Evolutionary conservation across 805 yeast species (phyloP), one percentile per base, ranked within the genome.

Genomic region (Hanseniaspora taiwanica): DNA sequence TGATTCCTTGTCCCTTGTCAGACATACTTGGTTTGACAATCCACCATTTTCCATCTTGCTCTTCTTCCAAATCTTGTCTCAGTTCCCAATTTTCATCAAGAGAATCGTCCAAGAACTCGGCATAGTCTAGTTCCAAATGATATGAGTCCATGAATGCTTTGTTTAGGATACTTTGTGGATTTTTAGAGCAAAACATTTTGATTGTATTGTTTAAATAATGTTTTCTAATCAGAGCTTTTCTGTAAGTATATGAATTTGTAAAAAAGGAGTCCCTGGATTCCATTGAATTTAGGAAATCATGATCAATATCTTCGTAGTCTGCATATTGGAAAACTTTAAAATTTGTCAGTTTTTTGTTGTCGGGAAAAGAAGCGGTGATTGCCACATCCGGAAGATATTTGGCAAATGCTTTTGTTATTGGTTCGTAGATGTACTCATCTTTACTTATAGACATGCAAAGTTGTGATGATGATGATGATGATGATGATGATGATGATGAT

Each of bases 21-120:
- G 94, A 81, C 96, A 91, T 86, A 47, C 94, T 78, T 13, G 98
- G 98, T 55, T 91, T 91, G 55, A 91, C 67, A 29, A 91, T 91
- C 87, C 93, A 89, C 36, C 79, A 72, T 47, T 71, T 74, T 17
- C 55, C 50, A 12, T 44, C 44, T 14, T 65, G 68, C 12, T 72
- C 74, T 9, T 59, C 56, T 44, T 78, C 79, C 25, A 91, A 63
- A 48, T 81, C 95, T 39, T 79, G 80, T 43, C 94, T 64, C 38
- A 91, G 65, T 53, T 89, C 98, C 64, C 81, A 87, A 29, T 82
- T 78, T 51, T 91, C 98, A 57, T 89, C 97, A 36, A 91, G 65
- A 0, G 95, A 72, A 55, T 91, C 98, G 51, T 91, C 97, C 38
- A 91, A 63, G 51, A 91, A 91, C 57, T 91, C 98, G 1, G 97